These are phyloP conservation scores for Omphalea diandra DNA, from an alignment of 441 rosid species.

Conservation along the genomic window DNA sequence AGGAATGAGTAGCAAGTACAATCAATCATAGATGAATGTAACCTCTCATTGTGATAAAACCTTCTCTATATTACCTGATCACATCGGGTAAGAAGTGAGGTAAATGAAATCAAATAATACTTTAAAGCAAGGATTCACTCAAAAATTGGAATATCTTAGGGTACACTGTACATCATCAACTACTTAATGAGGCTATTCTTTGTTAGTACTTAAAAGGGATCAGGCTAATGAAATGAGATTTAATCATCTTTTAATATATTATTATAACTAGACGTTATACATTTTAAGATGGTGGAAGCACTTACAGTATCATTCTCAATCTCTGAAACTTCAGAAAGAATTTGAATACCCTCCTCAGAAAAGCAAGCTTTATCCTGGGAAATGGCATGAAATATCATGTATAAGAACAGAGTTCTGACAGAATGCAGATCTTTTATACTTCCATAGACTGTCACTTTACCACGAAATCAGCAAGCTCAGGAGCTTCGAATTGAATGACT, in stretches of 20 bases:
- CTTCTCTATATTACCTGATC: neutral
- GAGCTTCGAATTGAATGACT: slow-evolving; percentile 57
- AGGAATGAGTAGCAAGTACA: neutral
- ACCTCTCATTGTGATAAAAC: neutral
- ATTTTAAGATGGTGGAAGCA: neutral
- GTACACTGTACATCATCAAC: neutral
- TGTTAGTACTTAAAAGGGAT: too few species aligned
- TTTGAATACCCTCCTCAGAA: slow-evolving; percentile 37
- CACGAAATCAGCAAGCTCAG: slow-evolving; percentile 52
- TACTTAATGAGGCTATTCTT: neutral
- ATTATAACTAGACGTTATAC: neutral
- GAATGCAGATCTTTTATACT: neutral
- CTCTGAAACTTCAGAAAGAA: slow-evolving; percentile 44
- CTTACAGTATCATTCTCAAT: slow-evolving; percentile 47
- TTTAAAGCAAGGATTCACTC: too few species aligned
- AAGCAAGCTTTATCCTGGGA: slow-evolving; percentile 46
- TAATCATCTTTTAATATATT: slow-evolving; percentile 10
- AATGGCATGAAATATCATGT: slow-evolving; percentile 2
- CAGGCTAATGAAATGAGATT: neutral
- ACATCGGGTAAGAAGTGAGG: too few species aligned
- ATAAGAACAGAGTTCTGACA: slow-evolving; percentile 18
- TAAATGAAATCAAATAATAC: too few species aligned
- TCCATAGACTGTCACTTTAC: slow-evolving; percentile 34
- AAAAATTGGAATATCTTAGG: slow-evolving; percentile 1
- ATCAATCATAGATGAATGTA: neutral